Percentiles rank a stretch among this genome's conserved stretches.
Conservation (phyloP, 1,139 yeast genomes). For the Hanseniaspora sp. region DNA sequence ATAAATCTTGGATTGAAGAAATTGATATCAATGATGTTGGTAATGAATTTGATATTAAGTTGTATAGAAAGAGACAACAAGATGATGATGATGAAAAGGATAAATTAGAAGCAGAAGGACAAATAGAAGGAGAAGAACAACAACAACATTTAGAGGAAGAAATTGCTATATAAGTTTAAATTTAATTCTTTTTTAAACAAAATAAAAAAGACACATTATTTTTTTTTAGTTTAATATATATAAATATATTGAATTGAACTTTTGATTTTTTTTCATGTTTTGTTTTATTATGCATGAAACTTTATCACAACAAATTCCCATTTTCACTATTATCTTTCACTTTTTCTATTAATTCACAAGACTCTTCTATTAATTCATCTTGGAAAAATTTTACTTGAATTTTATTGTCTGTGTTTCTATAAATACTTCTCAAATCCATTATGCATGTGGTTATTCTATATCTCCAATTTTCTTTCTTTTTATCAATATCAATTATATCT, state of each 20-base stretch:
- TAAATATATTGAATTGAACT: no score
- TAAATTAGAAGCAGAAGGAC: conserved; percentile 41
- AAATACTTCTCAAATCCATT: conserved; percentile 18
- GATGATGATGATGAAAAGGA: conserved; percentile 22
- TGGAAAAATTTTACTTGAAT: conserved; percentile 26
- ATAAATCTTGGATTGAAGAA: conserved; percentile 31
- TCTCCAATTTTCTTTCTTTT: conserved; percentile 37
- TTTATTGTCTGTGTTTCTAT: conserved; percentile 19
- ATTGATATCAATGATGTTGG: conserved; percentile 44
- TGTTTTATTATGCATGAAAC: no score
- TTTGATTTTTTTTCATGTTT: no score
- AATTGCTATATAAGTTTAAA: conserved; percentile 1
- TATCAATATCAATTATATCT: conserved; percentile 28
- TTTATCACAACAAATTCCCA: no score
- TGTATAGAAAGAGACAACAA: conserved; percentile 33
- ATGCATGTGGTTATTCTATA: conserved; percentile 32
- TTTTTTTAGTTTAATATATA: background rate
- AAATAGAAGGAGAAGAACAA: conserved; percentile 36
- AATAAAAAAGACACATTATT: background rate
- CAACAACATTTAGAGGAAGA: conserved; percentile 40
- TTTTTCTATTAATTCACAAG: conserved; percentile 16
- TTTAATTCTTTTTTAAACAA: conserved; percentile 20
- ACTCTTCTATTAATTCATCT: conserved; percentile 23
- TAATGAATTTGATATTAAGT: conserved; percentile 62
- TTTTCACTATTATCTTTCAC: background rate